Percentiles rank a stretch among this genome's conserved stretches.
Evolutionary conservation across 176 grass and related monocot species (phyloP).

Genomic region (Hyparrhenia diplandra): DNA sequence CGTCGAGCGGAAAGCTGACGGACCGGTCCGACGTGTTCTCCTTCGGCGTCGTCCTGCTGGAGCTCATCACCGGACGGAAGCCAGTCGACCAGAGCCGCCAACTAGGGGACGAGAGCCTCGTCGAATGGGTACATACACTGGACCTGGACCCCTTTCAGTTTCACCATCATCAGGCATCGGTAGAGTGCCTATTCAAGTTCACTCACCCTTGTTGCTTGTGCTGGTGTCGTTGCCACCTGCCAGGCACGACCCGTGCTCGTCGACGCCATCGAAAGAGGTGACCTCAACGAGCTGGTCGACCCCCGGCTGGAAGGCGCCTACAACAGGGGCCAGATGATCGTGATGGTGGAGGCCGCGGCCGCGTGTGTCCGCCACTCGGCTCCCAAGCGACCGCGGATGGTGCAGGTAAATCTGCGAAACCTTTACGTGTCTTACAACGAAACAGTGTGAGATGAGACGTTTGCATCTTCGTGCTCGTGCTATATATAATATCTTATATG

Average conservation of each 20-base stretch:
- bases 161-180: too few relatives aligned
- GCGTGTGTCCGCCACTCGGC: conserved; percentile 78
- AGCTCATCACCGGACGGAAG: conserved; percentile 80
- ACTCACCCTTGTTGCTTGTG: too few relatives aligned
- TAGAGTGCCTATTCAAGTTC: too few relatives aligned
- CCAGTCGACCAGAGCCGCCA: conserved; percentile 58
- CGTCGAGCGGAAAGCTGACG: conserved; percentile 78
- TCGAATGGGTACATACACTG: conserved; percentile 56
- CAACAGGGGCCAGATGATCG: conserved; percentile 44
- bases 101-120: conserved; percentile 70
- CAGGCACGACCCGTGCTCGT: conserved; percentile 55
- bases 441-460: background rate
- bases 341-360: conserved; percentile 74
- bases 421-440: too few relatives aligned
- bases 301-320: conserved; percentile 46
- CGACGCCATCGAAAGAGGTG: conserved; percentile 42
- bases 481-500: background rate
- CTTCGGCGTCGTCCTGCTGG: conserved; percentile 85
- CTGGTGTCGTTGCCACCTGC: too few relatives aligned
- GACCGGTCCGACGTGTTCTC: conserved; percentile 86
- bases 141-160: too few relatives aligned
- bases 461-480: background rate
- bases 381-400: conserved; percentile 61
- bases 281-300: conserved; percentile 49
- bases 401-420: conserved; percentile 19